These are phyloP conservation scores for Barnettozyma pratensis DNA, from an alignment of 805 yeast species.

Conservation along the genomic window DNA sequence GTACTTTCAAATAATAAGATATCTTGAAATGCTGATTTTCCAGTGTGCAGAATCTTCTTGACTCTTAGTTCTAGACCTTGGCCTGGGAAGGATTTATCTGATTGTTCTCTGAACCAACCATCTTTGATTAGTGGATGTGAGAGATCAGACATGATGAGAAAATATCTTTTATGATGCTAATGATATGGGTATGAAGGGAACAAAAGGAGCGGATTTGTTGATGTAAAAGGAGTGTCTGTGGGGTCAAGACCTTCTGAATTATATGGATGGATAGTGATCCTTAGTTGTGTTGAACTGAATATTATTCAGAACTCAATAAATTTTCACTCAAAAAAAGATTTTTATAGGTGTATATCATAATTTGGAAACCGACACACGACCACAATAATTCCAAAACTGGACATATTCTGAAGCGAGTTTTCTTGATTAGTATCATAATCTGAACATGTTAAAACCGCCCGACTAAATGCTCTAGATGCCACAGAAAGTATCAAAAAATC, in stretches of 20 bases:
- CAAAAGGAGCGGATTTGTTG: neutral
- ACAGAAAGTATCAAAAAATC: too few species aligned
- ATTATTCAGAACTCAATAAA: neutral
- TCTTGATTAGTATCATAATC: neutral
- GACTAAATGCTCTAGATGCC: too few species aligned
- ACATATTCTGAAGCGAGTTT: neutral
- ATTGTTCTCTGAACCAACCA: slow-evolving; percentile 81
- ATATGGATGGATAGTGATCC: too few species aligned
- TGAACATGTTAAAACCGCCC: too few species aligned
- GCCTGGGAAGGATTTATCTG: slow-evolving; percentile 75
- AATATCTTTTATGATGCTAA: neutral
- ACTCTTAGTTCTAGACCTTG: slow-evolving; percentile 72
- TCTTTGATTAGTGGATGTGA: slow-evolving; percentile 35
- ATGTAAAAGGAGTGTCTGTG: neutral
- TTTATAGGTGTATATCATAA: too few species aligned
- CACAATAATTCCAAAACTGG: neutral
- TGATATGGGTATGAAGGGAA: neutral
- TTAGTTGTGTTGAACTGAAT: too few species aligned
- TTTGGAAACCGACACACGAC: neutral
- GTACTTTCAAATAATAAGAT: slow-evolving; percentile 65
- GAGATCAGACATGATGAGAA: slow-evolving; percentile 8
- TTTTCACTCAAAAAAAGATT: too few species aligned
- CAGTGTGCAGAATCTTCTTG: slow-evolving; percentile 57
- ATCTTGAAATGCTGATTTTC: slow-evolving; percentile 72
- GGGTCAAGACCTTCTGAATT: too few species aligned